phyloP scores from a whole-genome alignment of 2,329 filamentous ascomycete species.

The Thelonectria olida region DNA sequence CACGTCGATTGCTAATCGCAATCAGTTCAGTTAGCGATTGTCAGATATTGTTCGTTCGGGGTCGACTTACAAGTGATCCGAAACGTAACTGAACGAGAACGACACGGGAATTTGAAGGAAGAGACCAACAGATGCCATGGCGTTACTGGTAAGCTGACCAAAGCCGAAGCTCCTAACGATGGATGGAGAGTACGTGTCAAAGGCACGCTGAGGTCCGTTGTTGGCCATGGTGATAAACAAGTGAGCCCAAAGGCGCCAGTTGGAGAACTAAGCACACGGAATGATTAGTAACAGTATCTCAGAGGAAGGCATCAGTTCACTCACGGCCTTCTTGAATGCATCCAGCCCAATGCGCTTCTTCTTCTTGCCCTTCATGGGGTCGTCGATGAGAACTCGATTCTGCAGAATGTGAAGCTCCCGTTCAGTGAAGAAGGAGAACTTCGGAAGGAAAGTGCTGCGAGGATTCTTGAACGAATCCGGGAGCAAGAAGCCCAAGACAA shows the following conservation, averaged over 20 bases:
- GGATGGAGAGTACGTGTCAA: slow-evolving; percentile 63
- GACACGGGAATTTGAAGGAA: slow-evolving; percentile 62
- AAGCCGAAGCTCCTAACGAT: slow-evolving; percentile 65
- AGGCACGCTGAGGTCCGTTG: slow-evolving; percentile 56
- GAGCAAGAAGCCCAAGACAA: slow-evolving; percentile 53
- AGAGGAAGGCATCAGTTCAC: slow-evolving; percentile 16
- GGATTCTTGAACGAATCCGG: slow-evolving; percentile 57
- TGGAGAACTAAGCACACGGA: slow-evolving; percentile 47
- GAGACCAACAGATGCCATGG: slow-evolving; percentile 63
- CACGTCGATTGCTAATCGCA: slow-evolving; percentile 52
- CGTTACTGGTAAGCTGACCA: slow-evolving; percentile 57
- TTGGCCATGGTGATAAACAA: slow-evolving; percentile 60
- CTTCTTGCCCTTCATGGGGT: slow-evolving; percentile 57
- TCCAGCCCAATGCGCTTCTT: slow-evolving; percentile 55
- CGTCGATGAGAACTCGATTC: slow-evolving; percentile 52
- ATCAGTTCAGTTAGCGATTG: slow-evolving; percentile 1
- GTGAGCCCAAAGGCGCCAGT: slow-evolving; percentile 63
- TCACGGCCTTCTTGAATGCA: slow-evolving; percentile 56
- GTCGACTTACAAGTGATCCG: slow-evolving; percentile 58
- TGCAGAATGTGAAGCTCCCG: slow-evolving; percentile 54
- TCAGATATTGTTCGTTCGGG: not conserved
- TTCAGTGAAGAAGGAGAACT: slow-evolving; percentile 46
- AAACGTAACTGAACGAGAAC: slow-evolving; percentile 61
- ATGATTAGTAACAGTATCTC: not conserved
- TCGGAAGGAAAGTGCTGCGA: slow-evolving; percentile 51